Conservation (phyloP, 78 protist species). For the Protostelium mycophagum region DNA sequence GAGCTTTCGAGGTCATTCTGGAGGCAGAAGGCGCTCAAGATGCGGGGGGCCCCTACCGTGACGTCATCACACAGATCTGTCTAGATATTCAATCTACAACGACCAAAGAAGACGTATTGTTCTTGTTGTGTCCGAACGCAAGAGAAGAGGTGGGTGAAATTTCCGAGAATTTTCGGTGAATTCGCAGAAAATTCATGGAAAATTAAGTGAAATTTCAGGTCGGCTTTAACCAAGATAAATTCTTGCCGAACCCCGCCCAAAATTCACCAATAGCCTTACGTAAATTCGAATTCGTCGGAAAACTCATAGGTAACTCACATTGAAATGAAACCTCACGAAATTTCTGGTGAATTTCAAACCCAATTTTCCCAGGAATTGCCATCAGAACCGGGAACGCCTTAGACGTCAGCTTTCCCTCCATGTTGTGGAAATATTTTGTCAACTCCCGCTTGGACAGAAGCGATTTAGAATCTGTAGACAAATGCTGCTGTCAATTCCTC, state of each 20-base stretch:
- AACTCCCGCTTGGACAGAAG: constrained; percentile 35
- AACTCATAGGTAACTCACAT: constrained; percentile 55
- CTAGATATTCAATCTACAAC: constrained; percentile 21
- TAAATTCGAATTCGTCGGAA: constrained; percentile 52
- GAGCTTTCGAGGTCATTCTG: constrained; percentile 62
- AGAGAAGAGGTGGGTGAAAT: constrained; percentile 22
- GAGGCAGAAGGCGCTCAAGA: constrained; percentile 67
- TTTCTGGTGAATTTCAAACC: too few species aligned
- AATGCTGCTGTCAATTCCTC: constrained; percentile 14
- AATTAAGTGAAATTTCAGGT: too few species aligned
- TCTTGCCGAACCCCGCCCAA: constrained; percentile 51
- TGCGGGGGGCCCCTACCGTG: constrained; percentile 71
- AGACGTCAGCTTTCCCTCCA: constrained; percentile 50
- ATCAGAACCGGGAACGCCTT: constrained; percentile 44
- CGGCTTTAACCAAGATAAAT: constrained; percentile 63
- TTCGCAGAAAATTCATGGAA: background rate
- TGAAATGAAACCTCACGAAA: too few species aligned
- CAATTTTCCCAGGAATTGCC: too few species aligned
- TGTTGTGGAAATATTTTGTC: constrained; percentile 40
- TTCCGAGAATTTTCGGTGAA: too few species aligned
- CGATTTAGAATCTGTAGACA: constrained; percentile 54
- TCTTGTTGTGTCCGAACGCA: constrained; percentile 62
- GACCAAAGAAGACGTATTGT: constrained; percentile 26
- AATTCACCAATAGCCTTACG: constrained; percentile 26
- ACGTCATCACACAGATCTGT: constrained; percentile 38